phyloP scores from a whole-genome alignment of 108 stramenopile genomes.

The Cylindrotheca fusiformis region DNA sequence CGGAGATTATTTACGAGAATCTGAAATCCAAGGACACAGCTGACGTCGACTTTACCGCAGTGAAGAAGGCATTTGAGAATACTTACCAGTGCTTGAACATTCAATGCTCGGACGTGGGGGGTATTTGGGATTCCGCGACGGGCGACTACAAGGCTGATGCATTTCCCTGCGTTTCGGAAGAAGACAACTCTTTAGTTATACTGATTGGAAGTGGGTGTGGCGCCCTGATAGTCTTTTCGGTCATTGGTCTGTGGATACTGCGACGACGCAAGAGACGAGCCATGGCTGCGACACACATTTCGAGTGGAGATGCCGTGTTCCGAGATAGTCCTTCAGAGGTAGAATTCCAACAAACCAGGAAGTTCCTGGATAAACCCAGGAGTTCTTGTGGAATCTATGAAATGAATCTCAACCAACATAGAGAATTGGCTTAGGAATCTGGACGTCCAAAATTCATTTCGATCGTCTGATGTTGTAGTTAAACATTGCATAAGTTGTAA shows the following conservation, averaged over 20 bases:
- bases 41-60: constrained; percentile 31
- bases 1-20: constrained; percentile 51
- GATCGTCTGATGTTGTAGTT: too few species aligned
- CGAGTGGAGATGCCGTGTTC: too few species aligned
- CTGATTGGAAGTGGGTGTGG: neutral
- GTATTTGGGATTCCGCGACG: constrained; percentile 10
- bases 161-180: constrained; percentile 9
- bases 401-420: too few species aligned
- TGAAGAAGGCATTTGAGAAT: constrained; percentile 43
- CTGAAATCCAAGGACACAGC: constrained; percentile 18
- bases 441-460: too few species aligned
- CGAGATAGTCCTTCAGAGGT: too few species aligned
- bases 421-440: too few species aligned
- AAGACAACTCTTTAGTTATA: neutral
- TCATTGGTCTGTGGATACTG: neutral
- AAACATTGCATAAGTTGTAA: too few species aligned
- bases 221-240: neutral
- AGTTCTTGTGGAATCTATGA: too few species aligned
- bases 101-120: constrained; percentile 45
- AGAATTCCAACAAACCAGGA: too few species aligned
- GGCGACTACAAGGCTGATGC: constrained; percentile 17
- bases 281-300: too few species aligned
- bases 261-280: neutral
- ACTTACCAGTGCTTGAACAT: constrained; percentile 43
- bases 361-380: too few species aligned